Conservation (phyloP, 208 protist species). For the Vickermania spadyakhi region DNA sequence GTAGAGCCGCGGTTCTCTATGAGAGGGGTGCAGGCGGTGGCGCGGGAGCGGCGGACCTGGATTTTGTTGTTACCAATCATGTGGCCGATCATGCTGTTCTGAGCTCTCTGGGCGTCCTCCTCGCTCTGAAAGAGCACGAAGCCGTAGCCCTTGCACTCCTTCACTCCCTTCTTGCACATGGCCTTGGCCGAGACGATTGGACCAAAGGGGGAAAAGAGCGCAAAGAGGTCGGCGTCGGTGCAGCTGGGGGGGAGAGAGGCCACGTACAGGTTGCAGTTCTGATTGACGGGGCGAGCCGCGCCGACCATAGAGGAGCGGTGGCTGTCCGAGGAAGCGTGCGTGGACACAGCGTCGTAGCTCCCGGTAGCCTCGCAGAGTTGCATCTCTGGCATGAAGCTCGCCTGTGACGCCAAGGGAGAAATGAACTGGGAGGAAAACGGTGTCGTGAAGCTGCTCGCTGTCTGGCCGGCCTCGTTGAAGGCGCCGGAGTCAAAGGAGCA, state of each 20-base stretch:
- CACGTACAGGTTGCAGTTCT: constrained; percentile 65
- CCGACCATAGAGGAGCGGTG: background rate
- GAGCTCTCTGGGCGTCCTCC: constrained; percentile 36
- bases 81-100: constrained; percentile 45
- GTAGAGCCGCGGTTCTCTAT: background rate
- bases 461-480: no score
- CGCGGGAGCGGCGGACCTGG: constrained; percentile 48
- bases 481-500: background rate
- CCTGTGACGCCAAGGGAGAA: background rate
- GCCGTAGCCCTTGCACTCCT: constrained; percentile 61
- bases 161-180: constrained; percentile 53
- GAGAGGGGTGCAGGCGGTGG: constrained; percentile 22
- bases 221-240: constrained; percentile 36
- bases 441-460: no score
- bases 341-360: background rate
- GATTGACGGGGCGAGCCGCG: background rate
- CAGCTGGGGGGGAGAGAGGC: constrained; percentile 42
- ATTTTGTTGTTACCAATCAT: constrained; percentile 44
- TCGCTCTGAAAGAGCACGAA: constrained; percentile 64
- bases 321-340: background rate
- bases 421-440: background rate
- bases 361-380: background rate
- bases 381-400: background rate
- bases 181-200: constrained; percentile 51
- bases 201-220: constrained; percentile 55